Evolutionary conservation across 2,329 filamentous ascomycete species (phyloP), one percentile per base, ranked within the genome.

Genomic region (Colletotrichum limetticola): DNA sequence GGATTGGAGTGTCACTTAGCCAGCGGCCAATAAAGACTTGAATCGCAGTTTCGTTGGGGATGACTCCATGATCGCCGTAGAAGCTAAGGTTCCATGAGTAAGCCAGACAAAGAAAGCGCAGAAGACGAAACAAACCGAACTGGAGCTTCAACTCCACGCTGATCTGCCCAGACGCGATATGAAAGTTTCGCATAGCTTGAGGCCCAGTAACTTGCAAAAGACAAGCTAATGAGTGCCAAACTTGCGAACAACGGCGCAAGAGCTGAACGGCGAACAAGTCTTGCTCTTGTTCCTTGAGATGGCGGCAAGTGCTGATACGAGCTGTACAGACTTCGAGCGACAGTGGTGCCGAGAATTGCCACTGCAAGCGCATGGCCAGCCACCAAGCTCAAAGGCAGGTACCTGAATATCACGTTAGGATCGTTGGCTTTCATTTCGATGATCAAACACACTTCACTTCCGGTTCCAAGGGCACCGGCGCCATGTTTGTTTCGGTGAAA

Each of bases 1-100:
- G 84, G 26, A 91, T 78, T 28, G 88, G 84, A 2, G 86, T 86
- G 46, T 91, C 86, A 58, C 82, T 85, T 71, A 90, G 78, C 90
- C 90, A 91, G 30, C 85, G 83, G 12, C 83, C 83, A 57, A 89
- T 76, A 58, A 86, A 78, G 72, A 84, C 78, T 14, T 76, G 66
- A 19, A 75, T 76, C 11, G 76, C 74, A 30, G 80, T 78, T 19
- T 65, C 26, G 5, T 80, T 78, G 9, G 81, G 80, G 8, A 83
- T 79, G 8, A 83, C 79, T 28, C 85, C 84, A 74, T 81, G 82
- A 26, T 78, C 46, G 11, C 78, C 78, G 53, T 77, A 77, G 26
- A 78, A 75, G 30, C 78, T 79, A 46, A 8, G 14, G 24, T n/a
- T 24, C 22, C 8, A 53, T 72, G 32, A 70, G 66, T 28, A 30